A percentile compares a stretch with the other conserved stretches of the same genome.
phyloP scores from a whole-genome alignment of 2,329 filamentous ascomycete genomes.

The Stachybotrys echinatus region DNA sequence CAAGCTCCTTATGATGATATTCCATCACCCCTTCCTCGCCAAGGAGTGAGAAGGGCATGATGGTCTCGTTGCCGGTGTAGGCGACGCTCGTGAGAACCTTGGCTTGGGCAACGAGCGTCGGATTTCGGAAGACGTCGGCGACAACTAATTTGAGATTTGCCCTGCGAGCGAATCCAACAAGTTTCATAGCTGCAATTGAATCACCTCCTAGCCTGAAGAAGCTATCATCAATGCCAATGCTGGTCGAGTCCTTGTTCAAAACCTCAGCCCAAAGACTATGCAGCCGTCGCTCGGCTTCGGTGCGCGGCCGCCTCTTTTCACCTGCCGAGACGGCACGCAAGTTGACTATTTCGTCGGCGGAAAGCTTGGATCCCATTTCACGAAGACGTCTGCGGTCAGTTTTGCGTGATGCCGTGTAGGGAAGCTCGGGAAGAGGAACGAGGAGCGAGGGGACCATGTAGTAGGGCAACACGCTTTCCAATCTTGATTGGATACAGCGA shows the following conservation, averaged over 20 bases:
- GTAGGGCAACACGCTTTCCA: background rate
- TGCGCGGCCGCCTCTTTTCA: background rate
- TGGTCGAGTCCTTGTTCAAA: background rate
- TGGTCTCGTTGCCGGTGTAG: too few species aligned
- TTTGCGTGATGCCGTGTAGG: conserved; percentile 1
- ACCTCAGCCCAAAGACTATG: background rate
- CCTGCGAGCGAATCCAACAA: background rate
- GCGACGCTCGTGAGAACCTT: too few species aligned
- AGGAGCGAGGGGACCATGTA: background rate
- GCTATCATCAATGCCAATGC: conserved; percentile 1
- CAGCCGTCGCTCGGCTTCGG: conserved; percentile 2
- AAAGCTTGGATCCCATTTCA: background rate
- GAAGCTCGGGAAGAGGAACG: background rate
- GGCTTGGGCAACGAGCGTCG: conserved; percentile 4
- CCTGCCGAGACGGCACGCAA: background rate
- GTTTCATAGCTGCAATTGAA: background rate
- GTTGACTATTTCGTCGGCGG: background rate
- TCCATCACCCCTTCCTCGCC: too few species aligned
- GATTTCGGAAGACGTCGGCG: conserved; percentile 9
- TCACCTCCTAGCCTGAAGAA: background rate
- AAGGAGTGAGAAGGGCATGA: too few species aligned
- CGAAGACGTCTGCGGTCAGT: conserved; percentile 2
- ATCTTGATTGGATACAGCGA: background rate
- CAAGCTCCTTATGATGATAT: too few species aligned
- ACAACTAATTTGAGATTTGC: too few species aligned